Evolutionary conservation across 306 rosid species (phyloP).

Genomic region (Cyamopsis tetragonoloba): DNA sequence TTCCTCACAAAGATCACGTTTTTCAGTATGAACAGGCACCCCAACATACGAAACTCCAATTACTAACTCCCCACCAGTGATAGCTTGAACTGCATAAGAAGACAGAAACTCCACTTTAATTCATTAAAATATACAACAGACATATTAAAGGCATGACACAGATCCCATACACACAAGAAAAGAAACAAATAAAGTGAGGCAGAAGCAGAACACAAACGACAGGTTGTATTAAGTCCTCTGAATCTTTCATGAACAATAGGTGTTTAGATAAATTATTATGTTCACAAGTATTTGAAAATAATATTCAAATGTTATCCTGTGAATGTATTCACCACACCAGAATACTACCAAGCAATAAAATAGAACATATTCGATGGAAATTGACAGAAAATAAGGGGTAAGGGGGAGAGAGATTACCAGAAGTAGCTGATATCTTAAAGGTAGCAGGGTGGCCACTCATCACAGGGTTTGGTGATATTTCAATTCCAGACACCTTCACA

Average conservation of each 20-base stretch:
- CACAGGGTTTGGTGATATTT: slow-evolving; percentile 65
- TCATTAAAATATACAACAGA: not conserved
- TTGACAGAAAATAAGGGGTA: not conserved
- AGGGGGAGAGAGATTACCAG: slow-evolving; percentile 42
- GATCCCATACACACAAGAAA: slow-evolving; percentile 13
- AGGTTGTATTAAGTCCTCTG: not conserved
- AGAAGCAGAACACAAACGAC: not conserved
- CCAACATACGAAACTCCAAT: slow-evolving; percentile 70
- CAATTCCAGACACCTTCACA: slow-evolving; percentile 63
- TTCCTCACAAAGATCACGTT: slow-evolving; percentile 49
- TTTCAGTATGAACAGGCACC: slow-evolving; percentile 65
- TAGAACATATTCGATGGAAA: not conserved
- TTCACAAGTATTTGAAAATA: not conserved
- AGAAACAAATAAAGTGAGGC: slow-evolving; percentile 10
- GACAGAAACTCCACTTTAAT: slow-evolving; percentile 13
- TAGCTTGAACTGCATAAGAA: slow-evolving; percentile 42
- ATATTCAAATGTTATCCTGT: not conserved
- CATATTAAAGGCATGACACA: slow-evolving; percentile 4
- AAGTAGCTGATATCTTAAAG: slow-evolving; percentile 69
- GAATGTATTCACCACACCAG: not conserved
- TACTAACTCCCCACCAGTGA: slow-evolving; percentile 55
- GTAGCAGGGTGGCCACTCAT: slow-evolving; percentile 61
- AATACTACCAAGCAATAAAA: not conserved
- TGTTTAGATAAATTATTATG: not conserved
- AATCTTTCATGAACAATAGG: not conserved